Evolutionary conservation across 768 basidiomycete genomes (phyloP), one percentile per base, ranked within the genome.

Genomic region (Suillus cothurnatus): DNA sequence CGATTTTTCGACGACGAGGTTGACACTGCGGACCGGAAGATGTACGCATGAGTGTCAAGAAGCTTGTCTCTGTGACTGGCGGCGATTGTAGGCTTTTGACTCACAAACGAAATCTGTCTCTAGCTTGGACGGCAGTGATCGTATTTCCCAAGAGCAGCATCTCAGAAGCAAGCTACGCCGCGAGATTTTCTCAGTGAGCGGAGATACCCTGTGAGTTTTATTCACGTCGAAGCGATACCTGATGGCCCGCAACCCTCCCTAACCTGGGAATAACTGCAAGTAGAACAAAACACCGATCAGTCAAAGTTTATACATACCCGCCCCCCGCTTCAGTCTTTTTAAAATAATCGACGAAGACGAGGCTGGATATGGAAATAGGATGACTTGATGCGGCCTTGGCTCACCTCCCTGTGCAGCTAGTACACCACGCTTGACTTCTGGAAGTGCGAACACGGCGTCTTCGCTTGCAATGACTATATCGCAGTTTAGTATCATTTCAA

Each of bases 371-470:
- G 34, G 61, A 6, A 39, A 62, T 62, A 23, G 57, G 9, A 61
- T 47, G 45, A 21, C 34, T 28, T 28, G 63, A 41, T 31, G 32
- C 38, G 47, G 58, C 50, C 50, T 62, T 49, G 2, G 78, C 83
- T 61, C 66, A 88, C 90, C 91, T 71, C 92, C 92, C 71, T 89
- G 87, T 15, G 83, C 77, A 15, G 90, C 91, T 36, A 91, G 71
- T 9, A 93, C 92, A 0, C 93, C 93, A 34, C 90, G 83, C 74
- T 87, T 90, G 5, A 92, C 92, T 69, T 94, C 92, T 0, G 91
- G 90, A 31, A 93, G 80, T 5, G 86, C 90, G 67, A 94, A 92
- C 63, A 82, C 85, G 3, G 91, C 87, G 19, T 86, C 84, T 59
- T 86, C 81, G 66, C 81, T 84, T 2, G 92, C 88, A 23, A 94